Evolutionary conservation across 2,329 filamentous ascomycete species (phyloP), one percentile per base, ranked within the genome.

Genomic region (Colletotrichum somersetense): DNA sequence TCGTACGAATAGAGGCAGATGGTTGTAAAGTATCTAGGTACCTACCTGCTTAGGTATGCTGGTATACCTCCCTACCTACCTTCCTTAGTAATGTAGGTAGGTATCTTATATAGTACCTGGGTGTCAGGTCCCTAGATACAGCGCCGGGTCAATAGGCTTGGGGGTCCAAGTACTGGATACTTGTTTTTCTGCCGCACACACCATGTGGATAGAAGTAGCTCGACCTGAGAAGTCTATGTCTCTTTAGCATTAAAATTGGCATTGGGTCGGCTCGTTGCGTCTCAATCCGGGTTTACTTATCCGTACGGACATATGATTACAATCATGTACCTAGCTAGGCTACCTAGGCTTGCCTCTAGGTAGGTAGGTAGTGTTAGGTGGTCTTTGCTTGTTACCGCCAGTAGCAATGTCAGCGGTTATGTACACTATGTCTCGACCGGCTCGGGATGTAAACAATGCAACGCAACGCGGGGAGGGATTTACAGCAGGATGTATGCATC

Each of bases 401-500:
- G 44, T 35, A 33, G 23, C n/a, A 38, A 50, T 63, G 16, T 38
- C 44, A 7, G n/a, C 8, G 4, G 5, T 23, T 12, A 20, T 20
- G 16, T 20, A 26, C 26, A 26, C 26, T 26, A 7, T 35, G 48
- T 11, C n/a, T 56, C n/a, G 26, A 10, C 26, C 11, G 26, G 52
- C 18, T 4, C 42, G 23, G 3, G 23, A 40, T 18, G 30, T 38
- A 40, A 58, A 59, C 30, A 58, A 55, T 70, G 63, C 63, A 16
- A 70, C 56, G 56, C 63, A 20, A 67, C 56, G 56, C 30, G 48
- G 23, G 33, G 44, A 16, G 16, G 50, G 6, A 18, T 11, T 30
- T 30, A 30, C 30, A 30, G 30, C 4, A 30, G 30, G 30, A 30
- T 5, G 30, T 30, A 5, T 30, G 23, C 11, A 35, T n/a, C 42